These are phyloP conservation scores for Tilletia walkeri DNA, from an alignment of 1,284 basidiomycete species.

Conservation along the genomic window DNA sequence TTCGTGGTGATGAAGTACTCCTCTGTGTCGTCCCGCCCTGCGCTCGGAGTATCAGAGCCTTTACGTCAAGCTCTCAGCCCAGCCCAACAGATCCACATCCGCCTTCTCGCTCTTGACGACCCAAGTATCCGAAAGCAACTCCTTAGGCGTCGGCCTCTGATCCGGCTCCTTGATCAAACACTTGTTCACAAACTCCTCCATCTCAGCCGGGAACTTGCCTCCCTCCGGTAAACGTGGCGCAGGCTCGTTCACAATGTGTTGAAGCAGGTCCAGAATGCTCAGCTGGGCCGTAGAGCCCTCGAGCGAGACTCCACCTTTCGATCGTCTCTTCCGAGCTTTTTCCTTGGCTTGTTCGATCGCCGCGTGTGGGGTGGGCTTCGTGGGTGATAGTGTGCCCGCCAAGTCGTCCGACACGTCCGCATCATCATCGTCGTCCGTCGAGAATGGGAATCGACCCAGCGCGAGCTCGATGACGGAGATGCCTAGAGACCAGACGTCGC, in stretches of 20 bases:
- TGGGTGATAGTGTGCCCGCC: constrained; percentile 44
- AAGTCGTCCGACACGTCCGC: constrained; percentile 34
- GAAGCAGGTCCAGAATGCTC: constrained; percentile 92
- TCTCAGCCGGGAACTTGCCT: constrained; percentile 36
- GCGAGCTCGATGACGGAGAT: constrained; percentile 93
- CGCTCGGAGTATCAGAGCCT: neutral
- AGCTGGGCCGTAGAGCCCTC: constrained; percentile 90
- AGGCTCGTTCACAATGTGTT: constrained; percentile 83
- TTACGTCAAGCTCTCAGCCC: constrained; percentile 10
- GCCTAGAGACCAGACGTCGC: constrained; percentile 94
- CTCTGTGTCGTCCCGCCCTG: neutral
- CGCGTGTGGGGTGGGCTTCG: constrained; percentile 32
- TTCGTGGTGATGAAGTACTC: neutral
- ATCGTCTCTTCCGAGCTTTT: constrained; percentile 16
- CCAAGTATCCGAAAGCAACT: constrained; percentile 40
- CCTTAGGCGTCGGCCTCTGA: constrained; percentile 47
- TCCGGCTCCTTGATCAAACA: constrained; percentile 51
- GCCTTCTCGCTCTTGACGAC: constrained; percentile 25
- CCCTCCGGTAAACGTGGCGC: constrained; percentile 44
- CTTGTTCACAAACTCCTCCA: constrained; percentile 46
- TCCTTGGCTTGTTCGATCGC: constrained; percentile 18
- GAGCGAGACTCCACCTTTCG: constrained; percentile 72
- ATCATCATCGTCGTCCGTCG: constrained; percentile 26
- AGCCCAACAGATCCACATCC: constrained; percentile 2
- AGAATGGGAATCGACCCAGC: constrained; percentile 85